phyloP scores from a whole-genome alignment of 1,284 basidiomycete species.

The Exobasidium cylindrosporum region DNA sequence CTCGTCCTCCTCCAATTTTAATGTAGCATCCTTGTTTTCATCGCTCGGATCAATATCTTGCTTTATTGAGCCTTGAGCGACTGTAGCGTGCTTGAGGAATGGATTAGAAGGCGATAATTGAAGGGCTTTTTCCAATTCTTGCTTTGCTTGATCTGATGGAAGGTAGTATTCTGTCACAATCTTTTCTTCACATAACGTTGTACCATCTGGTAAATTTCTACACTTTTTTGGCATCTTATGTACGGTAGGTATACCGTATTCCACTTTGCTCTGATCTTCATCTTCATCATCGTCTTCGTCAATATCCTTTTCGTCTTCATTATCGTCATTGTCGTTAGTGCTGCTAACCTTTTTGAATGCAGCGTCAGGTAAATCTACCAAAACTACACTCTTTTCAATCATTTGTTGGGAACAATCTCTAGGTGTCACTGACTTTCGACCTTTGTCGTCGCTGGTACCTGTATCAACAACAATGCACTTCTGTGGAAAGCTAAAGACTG shows the following conservation, averaged over 20 bases:
- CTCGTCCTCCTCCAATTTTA: too few species aligned
- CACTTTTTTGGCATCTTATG: background rate
- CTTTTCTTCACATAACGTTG: background rate
- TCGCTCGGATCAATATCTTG: too few species aligned
- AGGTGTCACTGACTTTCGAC: too few species aligned
- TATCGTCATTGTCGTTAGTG: background rate
- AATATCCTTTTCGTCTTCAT: background rate
- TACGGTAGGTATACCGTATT: background rate
- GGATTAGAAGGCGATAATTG: background rate
- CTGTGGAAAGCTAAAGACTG: background rate
- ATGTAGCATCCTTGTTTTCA: too few species aligned
- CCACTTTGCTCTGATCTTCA: background rate
- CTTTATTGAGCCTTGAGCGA: too few species aligned
- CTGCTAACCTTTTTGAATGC: background rate
- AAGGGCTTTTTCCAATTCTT: constrained; percentile 7
- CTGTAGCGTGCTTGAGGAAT: background rate
- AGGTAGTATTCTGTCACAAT: constrained; percentile 1
- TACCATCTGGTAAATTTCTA: background rate
- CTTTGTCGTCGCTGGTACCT: background rate
- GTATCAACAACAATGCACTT: background rate
- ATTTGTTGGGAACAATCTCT: background rate
- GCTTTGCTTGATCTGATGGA: background rate
- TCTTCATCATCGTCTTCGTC: background rate
- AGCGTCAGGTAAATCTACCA: background rate
- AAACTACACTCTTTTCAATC: background rate